Evolutionary conservation across 768 basidiomycete species (phyloP), one percentile per base, ranked within the genome.

Genomic region (Mycena crocata): DNA sequence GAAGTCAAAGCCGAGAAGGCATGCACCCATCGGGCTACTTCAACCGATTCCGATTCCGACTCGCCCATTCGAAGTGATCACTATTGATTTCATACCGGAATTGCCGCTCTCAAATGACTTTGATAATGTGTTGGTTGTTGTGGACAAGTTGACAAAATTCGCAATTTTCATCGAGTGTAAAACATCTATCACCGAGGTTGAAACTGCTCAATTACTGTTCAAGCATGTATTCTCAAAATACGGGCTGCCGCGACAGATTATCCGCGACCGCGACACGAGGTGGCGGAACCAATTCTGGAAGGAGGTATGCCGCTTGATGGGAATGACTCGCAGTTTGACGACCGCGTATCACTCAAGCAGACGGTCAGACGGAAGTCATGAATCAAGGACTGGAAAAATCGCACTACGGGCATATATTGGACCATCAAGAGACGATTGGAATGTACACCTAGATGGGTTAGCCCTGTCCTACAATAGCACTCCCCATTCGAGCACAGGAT

Each of bases 301-400:
- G 0, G 77, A 75, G 40, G 62, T 77, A 1, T 75, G 74, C 42
- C 39, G 63, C 50, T 35, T 75, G 1, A 68, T 75, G 65, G 71
- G 75, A 35, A 77, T 78, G 54, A 69, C 54, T 42, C 59, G 67
- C 12, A 46, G 71, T 5, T 56, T 76, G 1, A 74, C 75, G 39
- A 76, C 75, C 3, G 39, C 73, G 6, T 75, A 75, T 62, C 76
- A 78, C 75, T 2, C 72, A 77, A 71, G 72, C 77, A 6, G 79
- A 83, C 62, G 81, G 79, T 4, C 81, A 80, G 64, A 80, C 75
- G 0, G 78, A 82, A 66, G 58, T 75, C 0, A 30, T 76, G 24
- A 81, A 80, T 68, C 78, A 77, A 60, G 66, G 52, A 0, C 48
- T 82, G 0, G 77, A n/a, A 80, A n/a, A 67, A 75, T 74, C 5